Conservation (phyloP, 1,284 basidiomycete genomes). For the Cystobasidium pallidum region DNA sequence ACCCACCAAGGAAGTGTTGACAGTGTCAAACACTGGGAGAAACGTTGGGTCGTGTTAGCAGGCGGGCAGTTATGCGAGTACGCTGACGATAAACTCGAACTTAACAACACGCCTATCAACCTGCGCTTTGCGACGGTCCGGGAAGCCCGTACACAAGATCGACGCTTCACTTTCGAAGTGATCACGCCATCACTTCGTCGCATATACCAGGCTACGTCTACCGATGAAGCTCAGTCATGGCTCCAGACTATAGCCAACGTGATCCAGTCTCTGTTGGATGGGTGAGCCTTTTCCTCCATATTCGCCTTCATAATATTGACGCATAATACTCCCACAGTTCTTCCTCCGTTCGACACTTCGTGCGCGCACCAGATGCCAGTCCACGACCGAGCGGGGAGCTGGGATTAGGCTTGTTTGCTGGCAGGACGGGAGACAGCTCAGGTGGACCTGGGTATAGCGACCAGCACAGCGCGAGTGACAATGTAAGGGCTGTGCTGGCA, state of each 20-base stretch:
- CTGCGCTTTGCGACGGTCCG: conserved; percentile 48
- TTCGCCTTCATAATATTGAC: background rate
- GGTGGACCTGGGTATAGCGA: background rate
- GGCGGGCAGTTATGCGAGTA: conserved; percentile 51
- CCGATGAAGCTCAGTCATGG: conserved; percentile 61
- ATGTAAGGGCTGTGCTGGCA: conserved; percentile 33
- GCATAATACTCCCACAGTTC: conserved; percentile 51
- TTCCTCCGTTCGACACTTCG: conserved; percentile 58
- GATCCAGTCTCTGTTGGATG: conserved; percentile 62
- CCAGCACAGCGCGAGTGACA: conserved; percentile 21
- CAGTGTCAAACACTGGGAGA: conserved; percentile 47
- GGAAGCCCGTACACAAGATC: conserved; percentile 37
- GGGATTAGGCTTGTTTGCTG: conserved; percentile 26
- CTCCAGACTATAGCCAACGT: conserved; percentile 61
- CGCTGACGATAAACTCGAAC: conserved; percentile 43
- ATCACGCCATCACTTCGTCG: conserved; percentile 60
- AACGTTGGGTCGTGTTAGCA: conserved; percentile 48
- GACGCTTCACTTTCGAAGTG: conserved; percentile 59
- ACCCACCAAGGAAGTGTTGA: conserved; percentile 46
- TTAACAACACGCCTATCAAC: conserved; percentile 47
- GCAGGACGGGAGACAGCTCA: background rate
- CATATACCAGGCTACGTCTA: conserved; percentile 61
- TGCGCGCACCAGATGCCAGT: conserved; percentile 45
- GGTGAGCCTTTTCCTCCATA: conserved; percentile 42
- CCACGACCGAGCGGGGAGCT: conserved; percentile 22